Conservation (phyloP, 106 monocot genomes). For the Ottelia alismoides region DNA sequence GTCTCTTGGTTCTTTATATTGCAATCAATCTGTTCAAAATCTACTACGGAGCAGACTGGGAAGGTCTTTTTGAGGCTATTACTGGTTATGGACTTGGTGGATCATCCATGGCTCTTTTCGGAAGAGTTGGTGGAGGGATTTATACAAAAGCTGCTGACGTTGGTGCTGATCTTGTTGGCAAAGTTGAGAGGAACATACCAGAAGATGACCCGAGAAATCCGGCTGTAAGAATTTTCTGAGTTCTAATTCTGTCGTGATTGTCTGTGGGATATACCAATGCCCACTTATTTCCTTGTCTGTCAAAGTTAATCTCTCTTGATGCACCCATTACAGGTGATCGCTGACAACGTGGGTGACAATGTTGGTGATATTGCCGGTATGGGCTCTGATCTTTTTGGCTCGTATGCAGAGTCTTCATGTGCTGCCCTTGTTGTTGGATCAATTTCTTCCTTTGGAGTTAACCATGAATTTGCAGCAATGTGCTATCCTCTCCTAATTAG, state of each 20-base stretch:
- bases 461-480: slow-evolving; percentile 20
- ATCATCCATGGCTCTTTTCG: slow-evolving; percentile 23
- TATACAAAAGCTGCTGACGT: slow-evolving; percentile 26
- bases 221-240: slow-evolving; percentile 11
- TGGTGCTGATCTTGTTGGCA: slow-evolving; percentile 22
- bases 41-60: slow-evolving; percentile 22
- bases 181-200: slow-evolving; percentile 18
- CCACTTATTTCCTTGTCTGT: no score
- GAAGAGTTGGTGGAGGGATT: slow-evolving; percentile 23
- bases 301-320: no score
- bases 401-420: slow-evolving; percentile 21
- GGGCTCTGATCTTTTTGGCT: slow-evolving; percentile 25
- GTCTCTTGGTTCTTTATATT: slow-evolving; percentile 16
- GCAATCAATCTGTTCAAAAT: slow-evolving; percentile 18
- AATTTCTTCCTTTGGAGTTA: slow-evolving; percentile 22
- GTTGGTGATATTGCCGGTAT: slow-evolving; percentile 28
- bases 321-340: slow-evolving; percentile 18
- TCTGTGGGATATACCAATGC: no score
- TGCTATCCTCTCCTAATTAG: slow-evolving; percentile 20
- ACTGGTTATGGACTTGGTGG: slow-evolving; percentile 23
- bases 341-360: slow-evolving; percentile 26
- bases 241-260: no score
- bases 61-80: slow-evolving; percentile 20
- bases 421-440: slow-evolving; percentile 19
- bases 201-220: slow-evolving; percentile 25